Conservation (phyloP, 106 monocot genomes). For the Platanthera guangdongensis region DNA sequence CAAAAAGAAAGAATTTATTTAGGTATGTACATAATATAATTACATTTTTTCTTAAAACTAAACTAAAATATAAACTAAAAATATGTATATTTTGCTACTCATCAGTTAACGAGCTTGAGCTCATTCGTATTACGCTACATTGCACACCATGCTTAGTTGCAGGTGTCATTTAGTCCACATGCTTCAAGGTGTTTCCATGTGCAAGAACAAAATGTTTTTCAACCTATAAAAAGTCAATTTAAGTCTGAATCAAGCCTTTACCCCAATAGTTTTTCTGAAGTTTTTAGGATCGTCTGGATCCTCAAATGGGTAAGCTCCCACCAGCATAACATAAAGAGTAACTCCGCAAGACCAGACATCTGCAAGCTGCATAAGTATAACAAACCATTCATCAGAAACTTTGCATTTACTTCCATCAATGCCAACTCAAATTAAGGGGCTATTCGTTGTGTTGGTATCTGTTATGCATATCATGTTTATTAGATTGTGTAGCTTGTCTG, state of each 20-base stretch:
- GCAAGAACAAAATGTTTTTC: neutral
- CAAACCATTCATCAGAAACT: neutral
- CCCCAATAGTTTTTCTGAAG: slow-evolving; percentile 68
- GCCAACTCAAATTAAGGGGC: neutral
- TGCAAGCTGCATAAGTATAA: slow-evolving; percentile 40
- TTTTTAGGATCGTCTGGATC: slow-evolving; percentile 75
- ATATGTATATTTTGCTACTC: too few species aligned
- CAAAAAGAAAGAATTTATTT: too few species aligned
- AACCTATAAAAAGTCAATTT: neutral
- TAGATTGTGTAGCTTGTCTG: too few species aligned
- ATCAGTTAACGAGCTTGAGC: too few species aligned
- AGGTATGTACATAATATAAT: too few species aligned
- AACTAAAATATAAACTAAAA: too few species aligned
- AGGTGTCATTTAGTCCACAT: too few species aligned
- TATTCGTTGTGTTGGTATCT: too few species aligned
- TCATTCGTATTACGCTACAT: too few species aligned
- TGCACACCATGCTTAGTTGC: too few species aligned
- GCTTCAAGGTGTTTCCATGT: neutral
- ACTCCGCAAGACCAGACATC: slow-evolving; percentile 83
- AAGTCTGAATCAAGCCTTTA: slow-evolving; percentile 10
- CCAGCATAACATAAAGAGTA: slow-evolving; percentile 85
- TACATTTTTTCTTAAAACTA: too few species aligned
- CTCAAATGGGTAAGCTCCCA: slow-evolving; percentile 85
- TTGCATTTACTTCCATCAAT: neutral
- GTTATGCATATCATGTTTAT: too few species aligned